Evolutionary conservation across 306 rosid genomes (phyloP), one percentile per base, ranked within the genome.

Genomic region (Ochetophila trinervis): DNA sequence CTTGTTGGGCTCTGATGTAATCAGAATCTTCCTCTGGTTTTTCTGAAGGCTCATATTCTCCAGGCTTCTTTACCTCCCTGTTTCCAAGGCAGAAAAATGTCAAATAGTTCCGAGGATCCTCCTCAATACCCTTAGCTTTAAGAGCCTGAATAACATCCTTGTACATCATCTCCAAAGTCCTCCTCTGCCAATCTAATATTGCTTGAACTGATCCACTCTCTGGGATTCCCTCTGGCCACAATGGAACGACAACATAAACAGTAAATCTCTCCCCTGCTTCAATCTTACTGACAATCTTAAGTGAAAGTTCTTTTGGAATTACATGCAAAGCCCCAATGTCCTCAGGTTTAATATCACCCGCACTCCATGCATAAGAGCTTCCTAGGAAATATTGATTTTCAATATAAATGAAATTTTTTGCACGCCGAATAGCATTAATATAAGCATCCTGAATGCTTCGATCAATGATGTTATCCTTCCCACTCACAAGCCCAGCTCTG

Each of bases 221-320:
- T 2, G 85, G 85, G 20, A 77, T 1, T 15, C 85, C 85, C 77
- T 81, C 85, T 10, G 85, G 85, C 85, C 85, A 81, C 82, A 81
- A 77, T 3, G 85, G 85, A 37, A 81, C 75, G 2, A 81, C 69
- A 2, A 81, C 60, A 54, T 81, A 81, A 27, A 77, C 85, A 5
- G 72, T 81, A 60, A 81, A 81, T 77, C 80, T 66, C 72, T 81
- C 85, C 34, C 82, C 71, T 14, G 76, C 79, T 36, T 71, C 69
- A 49, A 81, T 81, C 80, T 81, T 81, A 36, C 71, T 71, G 42
- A 57, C 60, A 48, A 81, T 81, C 65, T 81, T 81, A 42, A 77
- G 80, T 0, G 85, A 81, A 62, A 81, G 82, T 73, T 81, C 85
- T 72, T 68, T 81, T 52, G 85, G 85, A 44, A 81, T 81, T 34